Evolutionary conservation across 345 rosid genomes (phyloP).

Genomic region (Kandelia obovata): DNA sequence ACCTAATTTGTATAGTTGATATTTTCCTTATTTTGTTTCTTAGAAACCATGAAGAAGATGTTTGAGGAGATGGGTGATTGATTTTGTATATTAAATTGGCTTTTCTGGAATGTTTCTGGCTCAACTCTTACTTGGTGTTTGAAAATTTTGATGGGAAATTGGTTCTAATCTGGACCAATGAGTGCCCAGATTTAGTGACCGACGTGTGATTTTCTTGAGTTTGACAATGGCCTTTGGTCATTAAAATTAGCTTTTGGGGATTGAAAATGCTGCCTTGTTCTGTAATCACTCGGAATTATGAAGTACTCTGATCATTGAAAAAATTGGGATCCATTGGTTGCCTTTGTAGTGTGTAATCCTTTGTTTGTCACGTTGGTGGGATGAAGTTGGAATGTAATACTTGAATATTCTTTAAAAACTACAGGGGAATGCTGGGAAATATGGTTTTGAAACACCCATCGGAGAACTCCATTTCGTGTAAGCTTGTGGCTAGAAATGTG

Average conservation of each 20-base stretch:
- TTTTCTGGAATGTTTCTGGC: neutral
- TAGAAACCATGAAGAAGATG: neutral
- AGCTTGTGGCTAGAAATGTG: slow-evolving; percentile 29
- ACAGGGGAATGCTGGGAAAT: slow-evolving; percentile 38
- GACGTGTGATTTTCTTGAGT: too few species aligned
- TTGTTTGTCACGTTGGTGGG: neutral
- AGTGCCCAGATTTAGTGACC: too few species aligned
- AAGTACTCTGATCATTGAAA: too few species aligned
- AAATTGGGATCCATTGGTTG: neutral
- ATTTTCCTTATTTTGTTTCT: neutral
- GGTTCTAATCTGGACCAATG: too few species aligned
- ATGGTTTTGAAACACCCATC: slow-evolving; percentile 38
- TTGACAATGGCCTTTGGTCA: neutral
- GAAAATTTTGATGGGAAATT: neutral
- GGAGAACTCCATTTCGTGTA: slow-evolving; percentile 29
- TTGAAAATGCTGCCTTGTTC: neutral
- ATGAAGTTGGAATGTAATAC: neutral
- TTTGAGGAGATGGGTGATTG: neutral
- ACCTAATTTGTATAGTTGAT: neutral
- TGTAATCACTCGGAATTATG: neutral
- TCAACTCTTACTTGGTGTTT: neutral
- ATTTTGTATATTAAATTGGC: neutral
- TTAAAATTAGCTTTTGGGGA: neutral
- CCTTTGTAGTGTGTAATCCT: too few species aligned
- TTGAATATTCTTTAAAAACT: neutral